A percentile compares a stretch with the other conserved stretches of the same genome.
These are phyloP conservation scores for Exutisphaerella laricina DNA, from an alignment of 2,329 filamentous ascomycete genomes.

Conservation along the genomic window DNA sequence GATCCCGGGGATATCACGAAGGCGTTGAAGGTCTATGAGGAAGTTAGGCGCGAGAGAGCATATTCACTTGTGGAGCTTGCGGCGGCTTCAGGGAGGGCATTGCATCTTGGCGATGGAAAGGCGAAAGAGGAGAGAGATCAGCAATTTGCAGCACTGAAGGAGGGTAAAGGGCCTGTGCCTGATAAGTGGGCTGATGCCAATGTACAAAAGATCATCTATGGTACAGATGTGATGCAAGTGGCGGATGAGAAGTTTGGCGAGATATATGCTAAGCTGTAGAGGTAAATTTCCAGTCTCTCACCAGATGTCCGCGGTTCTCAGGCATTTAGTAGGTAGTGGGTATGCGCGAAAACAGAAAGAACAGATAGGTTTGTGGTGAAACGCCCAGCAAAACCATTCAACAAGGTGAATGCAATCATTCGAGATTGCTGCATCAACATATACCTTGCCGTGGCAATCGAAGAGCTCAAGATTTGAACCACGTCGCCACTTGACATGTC, in stretches of 20 bases:
- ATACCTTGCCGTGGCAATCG: too few species aligned
- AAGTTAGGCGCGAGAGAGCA: slow-evolving; percentile 51
- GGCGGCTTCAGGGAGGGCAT: slow-evolving; percentile 47
- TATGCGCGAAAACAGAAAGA: too few species aligned
- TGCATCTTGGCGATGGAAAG: slow-evolving; percentile 54
- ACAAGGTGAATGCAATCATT: too few species aligned
- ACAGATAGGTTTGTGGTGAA: too few species aligned
- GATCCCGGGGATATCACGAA: slow-evolving; percentile 46
- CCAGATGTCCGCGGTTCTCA: too few species aligned
- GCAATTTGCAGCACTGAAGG: slow-evolving; percentile 47
- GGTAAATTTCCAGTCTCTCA: too few species aligned
- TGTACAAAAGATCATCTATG: slow-evolving; percentile 47
- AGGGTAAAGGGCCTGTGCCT: slow-evolving; percentile 39
- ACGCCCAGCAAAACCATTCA: too few species aligned
- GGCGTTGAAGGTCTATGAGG: slow-evolving; percentile 53
- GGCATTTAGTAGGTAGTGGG: too few species aligned
- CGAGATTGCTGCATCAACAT: too few species aligned
- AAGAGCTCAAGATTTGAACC: too few species aligned
- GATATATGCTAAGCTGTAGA: slow-evolving; percentile 29
- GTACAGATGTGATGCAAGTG: slow-evolving; percentile 41
- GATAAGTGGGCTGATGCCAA: slow-evolving; percentile 51
- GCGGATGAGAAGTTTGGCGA: slow-evolving; percentile 41
- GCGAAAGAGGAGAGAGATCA: slow-evolving; percentile 55
- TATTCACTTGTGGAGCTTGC: slow-evolving; percentile 54
- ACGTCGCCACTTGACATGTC: too few species aligned